phyloP scores from a whole-genome alignment of 2,329 filamentous ascomycete species.

The Mariannaea sp. region DNA sequence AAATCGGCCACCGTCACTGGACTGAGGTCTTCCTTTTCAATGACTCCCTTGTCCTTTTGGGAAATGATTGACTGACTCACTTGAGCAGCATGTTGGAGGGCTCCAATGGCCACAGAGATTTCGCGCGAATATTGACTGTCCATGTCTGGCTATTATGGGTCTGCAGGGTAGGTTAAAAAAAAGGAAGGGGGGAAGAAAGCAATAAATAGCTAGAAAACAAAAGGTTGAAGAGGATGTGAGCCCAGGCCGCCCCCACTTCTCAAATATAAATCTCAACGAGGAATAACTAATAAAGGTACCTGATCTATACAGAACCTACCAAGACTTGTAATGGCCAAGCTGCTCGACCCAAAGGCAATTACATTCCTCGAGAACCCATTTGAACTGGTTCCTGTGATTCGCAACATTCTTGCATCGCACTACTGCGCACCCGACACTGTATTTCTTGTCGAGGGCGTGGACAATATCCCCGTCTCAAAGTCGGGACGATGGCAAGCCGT shows the following conservation, averaged over 20 bases:
- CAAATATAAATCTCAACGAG: too few species aligned
- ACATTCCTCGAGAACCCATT: constrained; percentile 35
- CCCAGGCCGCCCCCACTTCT: too few species aligned
- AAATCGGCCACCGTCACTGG: constrained; percentile 65
- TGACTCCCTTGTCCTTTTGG: constrained; percentile 53
- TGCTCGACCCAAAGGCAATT: constrained; percentile 38
- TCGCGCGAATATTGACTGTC: constrained; percentile 50
- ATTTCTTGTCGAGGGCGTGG: constrained; percentile 56
- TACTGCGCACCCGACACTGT: constrained; percentile 54
- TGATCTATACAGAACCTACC: too few species aligned
- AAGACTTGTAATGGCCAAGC: too few species aligned
- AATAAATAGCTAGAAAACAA: too few species aligned
- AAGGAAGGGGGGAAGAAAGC: too few species aligned
- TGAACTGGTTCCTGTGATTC: constrained; percentile 48
- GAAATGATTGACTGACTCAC: constrained; percentile 56
- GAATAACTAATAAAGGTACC: too few species aligned
- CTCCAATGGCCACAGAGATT: constrained; percentile 49
- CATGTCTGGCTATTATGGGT: too few species aligned
- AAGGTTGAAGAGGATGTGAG: too few species aligned
- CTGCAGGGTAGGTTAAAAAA: constrained; percentile 9
- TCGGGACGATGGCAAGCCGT: constrained; percentile 50
- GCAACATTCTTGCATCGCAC: constrained; percentile 54
- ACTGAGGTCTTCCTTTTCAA: constrained; percentile 60
- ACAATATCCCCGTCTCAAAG: constrained; percentile 43
- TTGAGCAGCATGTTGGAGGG: constrained; percentile 51